These are phyloP conservation scores for Entomortierella lignicola DNA, from an alignment of 192 early-diverging fungal species.

Conservation along the genomic window DNA sequence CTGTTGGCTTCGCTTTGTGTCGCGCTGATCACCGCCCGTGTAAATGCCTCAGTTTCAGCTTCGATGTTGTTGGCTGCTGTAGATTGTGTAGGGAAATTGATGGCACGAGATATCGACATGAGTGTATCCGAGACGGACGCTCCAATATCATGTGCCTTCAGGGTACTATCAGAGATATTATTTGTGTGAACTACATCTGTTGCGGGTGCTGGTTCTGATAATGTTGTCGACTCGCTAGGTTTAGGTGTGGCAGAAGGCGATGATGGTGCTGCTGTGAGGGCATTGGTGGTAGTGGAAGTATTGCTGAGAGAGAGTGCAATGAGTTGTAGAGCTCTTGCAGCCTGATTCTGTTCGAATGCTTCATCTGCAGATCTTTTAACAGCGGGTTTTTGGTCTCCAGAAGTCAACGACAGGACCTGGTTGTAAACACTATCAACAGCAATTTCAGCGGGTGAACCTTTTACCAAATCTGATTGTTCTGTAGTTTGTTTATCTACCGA, in stretches of 20 bases:
- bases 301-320: constrained; percentile 36
- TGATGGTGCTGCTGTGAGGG: neutral
- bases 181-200: neutral
- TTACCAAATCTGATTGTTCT: neutral
- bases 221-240: neutral
- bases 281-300: neutral
- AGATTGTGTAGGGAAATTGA: constrained; percentile 28
- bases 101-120: constrained; percentile 44
- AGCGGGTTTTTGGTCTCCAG: constrained; percentile 8
- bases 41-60: constrained; percentile 28
- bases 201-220: neutral
- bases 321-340: constrained; percentile 31
- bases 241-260: neutral
- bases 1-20: constrained; percentile 27
- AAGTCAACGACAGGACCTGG: constrained; percentile 27
- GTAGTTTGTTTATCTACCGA: neutral
- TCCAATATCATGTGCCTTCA: constrained; percentile 9
- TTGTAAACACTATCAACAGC: constrained; percentile 18
- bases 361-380: constrained; percentile 25
- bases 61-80: constrained; percentile 7
- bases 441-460: neutral
- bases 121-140: constrained; percentile 20
- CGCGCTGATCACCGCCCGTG: constrained; percentile 32
- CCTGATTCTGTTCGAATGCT: constrained; percentile 35
- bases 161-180: neutral